These are phyloP conservation scores for Botrytis galanthina DNA, from an alignment of 2,329 filamentous ascomycete genomes.

Conservation along the genomic window DNA sequence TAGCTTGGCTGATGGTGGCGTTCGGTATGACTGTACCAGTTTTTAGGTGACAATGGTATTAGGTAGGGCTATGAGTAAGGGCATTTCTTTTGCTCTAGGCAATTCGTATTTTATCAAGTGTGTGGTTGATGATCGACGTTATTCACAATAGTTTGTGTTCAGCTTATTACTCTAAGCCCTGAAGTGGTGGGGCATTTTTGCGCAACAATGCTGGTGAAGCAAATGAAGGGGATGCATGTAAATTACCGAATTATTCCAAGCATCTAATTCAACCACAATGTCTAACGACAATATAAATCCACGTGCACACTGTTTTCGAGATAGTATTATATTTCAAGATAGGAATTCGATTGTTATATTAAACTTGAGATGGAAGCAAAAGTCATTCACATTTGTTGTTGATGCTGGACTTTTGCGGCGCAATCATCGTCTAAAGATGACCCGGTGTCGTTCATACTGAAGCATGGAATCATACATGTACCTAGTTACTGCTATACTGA, in stretches of 20 bases:
- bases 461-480: not conserved
- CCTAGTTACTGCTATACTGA: not conserved
- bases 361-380: not conserved
- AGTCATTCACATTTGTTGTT: not conserved
- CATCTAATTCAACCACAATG: not conserved
- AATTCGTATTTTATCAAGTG: not conserved
- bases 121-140: not conserved
- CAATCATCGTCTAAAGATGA: not conserved
- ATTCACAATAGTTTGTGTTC: not conserved
- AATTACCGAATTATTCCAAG: not conserved
- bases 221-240: not conserved
- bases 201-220: not conserved
- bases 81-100: not conserved
- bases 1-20: constrained; percentile 4
- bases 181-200: not conserved
- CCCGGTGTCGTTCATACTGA: not conserved
- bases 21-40: not conserved
- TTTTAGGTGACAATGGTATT: not conserved
- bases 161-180: not conserved
- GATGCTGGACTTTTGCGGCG: not conserved
- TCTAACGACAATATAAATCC: not conserved
- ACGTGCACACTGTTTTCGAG: not conserved
- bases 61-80: not conserved
- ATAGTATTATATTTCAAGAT: not conserved
- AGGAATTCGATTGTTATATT: not conserved